phyloP scores from a whole-genome alignment of 192 early-diverging fungal genomes.

The Dimargaris xerosporica region DNA sequence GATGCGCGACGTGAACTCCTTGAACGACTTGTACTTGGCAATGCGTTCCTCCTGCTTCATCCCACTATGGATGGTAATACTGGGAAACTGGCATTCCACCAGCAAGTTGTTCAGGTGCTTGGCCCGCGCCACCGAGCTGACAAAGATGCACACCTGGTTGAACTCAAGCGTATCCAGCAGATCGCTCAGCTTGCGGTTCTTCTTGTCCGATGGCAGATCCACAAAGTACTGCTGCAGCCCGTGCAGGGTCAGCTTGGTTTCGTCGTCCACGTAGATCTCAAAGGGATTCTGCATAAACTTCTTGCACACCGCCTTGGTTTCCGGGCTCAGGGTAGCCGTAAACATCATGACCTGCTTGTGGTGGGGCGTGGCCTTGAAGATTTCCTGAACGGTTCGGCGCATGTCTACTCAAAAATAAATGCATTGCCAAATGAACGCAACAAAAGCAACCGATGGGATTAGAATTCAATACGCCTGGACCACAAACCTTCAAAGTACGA shows the following conservation, averaged over 20 bases:
- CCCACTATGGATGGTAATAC: conserved; percentile 79
- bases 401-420: conserved; percentile 58
- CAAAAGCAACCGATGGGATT: no score
- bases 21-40: conserved; percentile 83
- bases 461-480: no score
- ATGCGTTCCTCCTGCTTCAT: conserved; percentile 91
- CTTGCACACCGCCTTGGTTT: conserved; percentile 83
- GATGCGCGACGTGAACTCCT: conserved; percentile 85
- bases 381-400: conserved; percentile 93
- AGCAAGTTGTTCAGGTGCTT: conserved; percentile 76
- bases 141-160: conserved; percentile 97
- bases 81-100: conserved; percentile 81
- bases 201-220: conserved; percentile 64
- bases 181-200: conserved; percentile 90
- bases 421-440: no score
- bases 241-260: conserved; percentile 94
- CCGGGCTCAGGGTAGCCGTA: conserved; percentile 86
- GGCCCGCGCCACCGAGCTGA: conserved; percentile 77
- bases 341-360: conserved; percentile 99
- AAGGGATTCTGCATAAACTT: conserved; percentile 97
- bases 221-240: conserved; percentile 93
- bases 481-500: no score
- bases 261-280: conserved; percentile 95
- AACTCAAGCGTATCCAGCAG: conserved; percentile 89
- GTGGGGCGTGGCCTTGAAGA: conserved; percentile 86